A percentile compares a stretch with the other conserved stretches of the same genome.
Evolutionary conservation across 2,329 filamentous ascomycete genomes (phyloP).

Genomic region (Diaporthe ilicicola): DNA sequence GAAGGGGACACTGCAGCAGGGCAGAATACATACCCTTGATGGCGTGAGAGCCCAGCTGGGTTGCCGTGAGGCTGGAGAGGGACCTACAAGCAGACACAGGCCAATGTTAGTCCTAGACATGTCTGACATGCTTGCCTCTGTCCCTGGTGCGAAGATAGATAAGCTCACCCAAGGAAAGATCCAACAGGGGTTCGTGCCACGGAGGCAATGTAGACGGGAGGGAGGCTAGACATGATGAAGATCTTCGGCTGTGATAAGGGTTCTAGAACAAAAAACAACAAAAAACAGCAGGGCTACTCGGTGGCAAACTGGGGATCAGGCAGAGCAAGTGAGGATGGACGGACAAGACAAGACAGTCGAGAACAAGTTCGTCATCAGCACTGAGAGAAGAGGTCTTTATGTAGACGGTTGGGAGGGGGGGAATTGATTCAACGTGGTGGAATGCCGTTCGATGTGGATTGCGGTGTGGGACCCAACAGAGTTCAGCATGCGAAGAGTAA

Average conservation of each 20-base stretch:
- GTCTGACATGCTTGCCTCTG: background rate
- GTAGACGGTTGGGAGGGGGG: slow-evolving; percentile 10
- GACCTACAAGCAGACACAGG: slow-evolving; percentile 64
- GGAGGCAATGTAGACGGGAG: slow-evolving; percentile 95
- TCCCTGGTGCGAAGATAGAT: slow-evolving; percentile 16
- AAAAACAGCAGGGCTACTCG: background rate
- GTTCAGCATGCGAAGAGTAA: slow-evolving; percentile 6
- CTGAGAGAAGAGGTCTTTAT: slow-evolving; percentile 5
- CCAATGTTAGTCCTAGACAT: slow-evolving; percentile 32
- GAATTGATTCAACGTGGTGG: background rate
- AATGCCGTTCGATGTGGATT: slow-evolving; percentile 18
- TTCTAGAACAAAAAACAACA: background rate
- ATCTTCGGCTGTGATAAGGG: slow-evolving; percentile 15
- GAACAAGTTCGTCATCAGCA: slow-evolving; percentile 10
- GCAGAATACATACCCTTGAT: slow-evolving; percentile 77
- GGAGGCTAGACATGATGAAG: slow-evolving; percentile 76
- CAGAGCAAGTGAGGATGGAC: background rate
- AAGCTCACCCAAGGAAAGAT: slow-evolving; percentile 86
- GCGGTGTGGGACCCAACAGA: slow-evolving; percentile 18
- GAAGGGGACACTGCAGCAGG: background rate
- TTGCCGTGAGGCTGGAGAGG: slow-evolving; percentile 85
- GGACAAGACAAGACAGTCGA: background rate
- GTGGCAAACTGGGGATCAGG: slow-evolving; percentile 1
- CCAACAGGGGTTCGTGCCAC: slow-evolving; percentile 90
- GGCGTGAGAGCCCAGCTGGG: slow-evolving; percentile 86